Conservation (phyloP, 139 green algal genomes). For the Coelastrella sp. region DNA sequence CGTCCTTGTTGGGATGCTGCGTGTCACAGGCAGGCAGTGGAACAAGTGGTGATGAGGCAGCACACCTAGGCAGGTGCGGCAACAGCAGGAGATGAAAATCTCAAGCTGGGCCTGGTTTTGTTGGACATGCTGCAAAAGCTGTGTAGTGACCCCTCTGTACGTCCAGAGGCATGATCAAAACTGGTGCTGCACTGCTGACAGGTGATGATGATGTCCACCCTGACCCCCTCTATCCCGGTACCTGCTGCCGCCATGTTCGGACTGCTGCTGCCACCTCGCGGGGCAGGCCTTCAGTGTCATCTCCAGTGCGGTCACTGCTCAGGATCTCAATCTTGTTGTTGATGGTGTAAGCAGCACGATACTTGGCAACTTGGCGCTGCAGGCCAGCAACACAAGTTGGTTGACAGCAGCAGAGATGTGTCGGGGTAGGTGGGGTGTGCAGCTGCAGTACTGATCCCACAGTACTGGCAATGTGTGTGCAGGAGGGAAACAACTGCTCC, state of each 20-base stretch:
- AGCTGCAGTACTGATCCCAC: background rate
- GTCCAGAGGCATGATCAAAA: background rate
- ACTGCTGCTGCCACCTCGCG: conserved; percentile 56
- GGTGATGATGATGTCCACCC: no score
- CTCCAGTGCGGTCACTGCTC: background rate
- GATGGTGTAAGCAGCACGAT: conserved; percentile 50
- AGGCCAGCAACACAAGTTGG: background rate
- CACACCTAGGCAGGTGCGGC: no score
- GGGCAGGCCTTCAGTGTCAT: conserved; percentile 45
- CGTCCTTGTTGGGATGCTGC: conserved; percentile 40
- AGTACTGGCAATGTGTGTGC: background rate
- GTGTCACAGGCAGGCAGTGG: background rate
- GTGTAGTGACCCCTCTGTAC: background rate
- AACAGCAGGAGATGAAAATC: no score
- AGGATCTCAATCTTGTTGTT: conserved; percentile 49
- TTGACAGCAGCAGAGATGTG: background rate
- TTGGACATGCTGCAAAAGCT: background rate
- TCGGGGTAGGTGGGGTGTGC: background rate
- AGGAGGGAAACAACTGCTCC: background rate
- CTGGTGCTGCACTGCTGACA: background rate
- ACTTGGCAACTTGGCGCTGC: conserved; percentile 17
- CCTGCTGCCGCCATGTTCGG: conserved; percentile 13
- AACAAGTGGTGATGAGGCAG: no score
- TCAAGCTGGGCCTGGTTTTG: no score
- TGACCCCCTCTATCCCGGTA: background rate